Evolutionary conservation across 176 grass and related monocot genomes (phyloP).

Genomic region (Areca catechu): DNA sequence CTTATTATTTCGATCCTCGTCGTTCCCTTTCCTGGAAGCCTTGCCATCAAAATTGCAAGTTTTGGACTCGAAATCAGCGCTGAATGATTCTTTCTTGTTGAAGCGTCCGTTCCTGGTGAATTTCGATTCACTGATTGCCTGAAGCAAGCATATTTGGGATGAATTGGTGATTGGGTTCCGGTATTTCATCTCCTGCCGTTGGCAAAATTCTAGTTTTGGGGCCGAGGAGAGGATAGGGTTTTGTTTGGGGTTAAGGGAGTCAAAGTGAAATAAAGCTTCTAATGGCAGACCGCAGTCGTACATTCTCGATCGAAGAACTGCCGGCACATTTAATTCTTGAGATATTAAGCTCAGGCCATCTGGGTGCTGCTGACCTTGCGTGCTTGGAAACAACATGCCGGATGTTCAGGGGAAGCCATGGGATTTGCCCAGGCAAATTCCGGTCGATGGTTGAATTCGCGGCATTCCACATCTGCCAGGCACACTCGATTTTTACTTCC

Average conservation of each 20-base stretch:
- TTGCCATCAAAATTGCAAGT: constrained; percentile 3
- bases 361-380: constrained; percentile 57
- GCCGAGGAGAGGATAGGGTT: background rate
- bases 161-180: background rate
- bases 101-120: background rate
- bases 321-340: constrained; percentile 75
- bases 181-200: background rate
- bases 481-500: constrained; percentile 29
- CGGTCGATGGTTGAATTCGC: constrained; percentile 64
- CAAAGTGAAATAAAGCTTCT: background rate
- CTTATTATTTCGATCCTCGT: constrained; percentile 14
- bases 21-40: background rate
- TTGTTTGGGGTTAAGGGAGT: background rate
- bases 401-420: constrained; percentile 34
- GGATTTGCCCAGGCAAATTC: constrained; percentile 20
- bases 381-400: constrained; percentile 72
- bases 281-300: constrained; percentile 1
- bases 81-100: background rate
- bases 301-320: constrained; percentile 60
- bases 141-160: constrained; percentile 1
- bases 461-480: constrained; percentile 55
- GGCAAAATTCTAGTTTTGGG: background rate
- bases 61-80: background rate
- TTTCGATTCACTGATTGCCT: background rate
- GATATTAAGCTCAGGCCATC: constrained; percentile 63